Conservation (phyloP, 495 filamentous ascomycete species). For the Daldinia vernicosa region DNA sequence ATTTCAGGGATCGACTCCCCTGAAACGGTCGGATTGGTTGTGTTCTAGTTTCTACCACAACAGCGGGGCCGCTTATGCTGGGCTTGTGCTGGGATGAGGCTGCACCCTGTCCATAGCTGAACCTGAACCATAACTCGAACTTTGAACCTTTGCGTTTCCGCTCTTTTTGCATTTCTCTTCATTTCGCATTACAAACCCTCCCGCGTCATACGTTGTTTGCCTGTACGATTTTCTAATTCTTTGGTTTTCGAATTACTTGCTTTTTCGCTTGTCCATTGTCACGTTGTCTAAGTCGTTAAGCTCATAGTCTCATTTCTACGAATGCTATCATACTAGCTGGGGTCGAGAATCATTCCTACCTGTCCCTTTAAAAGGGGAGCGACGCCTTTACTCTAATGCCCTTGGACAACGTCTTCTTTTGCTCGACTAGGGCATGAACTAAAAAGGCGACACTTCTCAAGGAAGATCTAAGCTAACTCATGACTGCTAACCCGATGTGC, state of each 20-base stretch:
- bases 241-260: conserved; percentile 7
- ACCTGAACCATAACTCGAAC: conserved; percentile 11
- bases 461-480: background rate
- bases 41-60: conserved; percentile 27
- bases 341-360: background rate
- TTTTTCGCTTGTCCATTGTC: background rate
- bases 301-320: background rate
- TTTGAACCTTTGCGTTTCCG: conserved; percentile 19
- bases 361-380: conserved; percentile 12
- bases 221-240: background rate
- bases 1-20: conserved; percentile 38
- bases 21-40: conserved; percentile 37
- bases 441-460: background rate
- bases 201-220: conserved; percentile 1
- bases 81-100: conserved; percentile 38
- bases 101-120: conserved; percentile 37
- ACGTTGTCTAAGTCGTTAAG: background rate
- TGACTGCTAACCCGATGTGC: conserved; percentile 21
- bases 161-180: conserved; percentile 37
- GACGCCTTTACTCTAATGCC: conserved; percentile 20
- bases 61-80: conserved; percentile 20
- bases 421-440: conserved; percentile 21
- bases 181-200: conserved; percentile 31
- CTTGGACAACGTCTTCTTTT: conserved; percentile 15
- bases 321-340: background rate